A percentile compares a stretch with the other conserved stretches of the same genome.
Evolutionary conservation across 257 asterid species (phyloP).

Genomic region (Solanum okadae): DNA sequence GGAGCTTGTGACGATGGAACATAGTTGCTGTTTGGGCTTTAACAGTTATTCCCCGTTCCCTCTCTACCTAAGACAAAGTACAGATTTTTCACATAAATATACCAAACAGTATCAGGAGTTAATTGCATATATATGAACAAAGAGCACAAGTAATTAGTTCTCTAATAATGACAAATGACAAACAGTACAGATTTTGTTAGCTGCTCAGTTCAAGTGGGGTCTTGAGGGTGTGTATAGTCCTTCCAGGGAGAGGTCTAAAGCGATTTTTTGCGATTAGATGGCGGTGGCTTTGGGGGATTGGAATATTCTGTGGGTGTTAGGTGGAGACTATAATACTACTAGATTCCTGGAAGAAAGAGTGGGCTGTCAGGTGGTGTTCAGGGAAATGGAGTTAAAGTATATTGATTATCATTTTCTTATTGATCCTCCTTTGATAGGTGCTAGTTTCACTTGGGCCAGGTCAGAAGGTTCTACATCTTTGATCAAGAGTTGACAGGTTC

Average conservation of each 20-base stretch:
- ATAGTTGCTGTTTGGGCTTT: conserved; percentile 99
- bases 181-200: neutral
- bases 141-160: neutral
- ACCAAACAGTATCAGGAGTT: neutral
- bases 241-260: neutral
- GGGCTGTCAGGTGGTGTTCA: neutral
- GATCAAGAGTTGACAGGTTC: neutral
- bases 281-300: neutral
- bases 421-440: neutral
- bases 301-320: neutral
- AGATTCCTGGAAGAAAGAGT: neutral
- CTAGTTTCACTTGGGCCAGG: neutral
- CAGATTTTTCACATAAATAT: conserved; percentile 2
- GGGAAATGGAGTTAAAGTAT: neutral
- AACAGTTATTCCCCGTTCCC: conserved; percentile 96
- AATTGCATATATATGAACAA: neutral
- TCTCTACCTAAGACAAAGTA: conserved; percentile 64
- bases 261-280: neutral
- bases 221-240: neutral
- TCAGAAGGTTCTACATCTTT: neutral
- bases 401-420: neutral
- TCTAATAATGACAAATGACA: neutral
- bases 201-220: neutral
- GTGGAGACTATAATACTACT: neutral
- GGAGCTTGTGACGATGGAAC: conserved; percentile 67